These are phyloP conservation scores for Aspergillus sp. DNA, from an alignment of 2,329 filamentous ascomycete genomes.

Conservation along the genomic window DNA sequence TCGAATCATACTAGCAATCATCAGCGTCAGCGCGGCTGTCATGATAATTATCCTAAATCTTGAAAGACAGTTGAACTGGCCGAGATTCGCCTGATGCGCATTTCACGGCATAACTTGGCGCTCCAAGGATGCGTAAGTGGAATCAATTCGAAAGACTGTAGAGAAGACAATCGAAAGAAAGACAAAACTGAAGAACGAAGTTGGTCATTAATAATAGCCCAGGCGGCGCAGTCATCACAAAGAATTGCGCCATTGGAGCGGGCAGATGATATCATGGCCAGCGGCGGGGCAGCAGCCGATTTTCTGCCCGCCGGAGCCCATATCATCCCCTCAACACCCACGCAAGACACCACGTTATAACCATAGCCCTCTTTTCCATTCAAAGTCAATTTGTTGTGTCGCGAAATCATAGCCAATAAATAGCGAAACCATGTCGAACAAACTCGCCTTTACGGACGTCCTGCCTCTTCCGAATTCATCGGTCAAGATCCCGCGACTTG, in stretches of 20 bases:
- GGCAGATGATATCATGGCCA: conserved; percentile 21
- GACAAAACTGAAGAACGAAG: not conserved
- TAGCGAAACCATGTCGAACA: conserved; percentile 28
- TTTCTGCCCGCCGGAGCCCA: conserved; percentile 12
- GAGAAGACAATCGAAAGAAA: not conserved
- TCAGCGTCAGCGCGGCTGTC: not conserved
- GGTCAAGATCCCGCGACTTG: conserved; percentile 63
- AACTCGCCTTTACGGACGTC: conserved; percentile 48
- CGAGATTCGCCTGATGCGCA: not conserved
- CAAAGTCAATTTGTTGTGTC: not conserved
- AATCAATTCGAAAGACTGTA: not conserved
- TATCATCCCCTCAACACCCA: conserved; percentile 4
- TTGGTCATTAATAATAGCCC: not conserved
- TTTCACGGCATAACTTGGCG: not conserved
- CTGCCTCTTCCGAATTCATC: conserved; percentile 52
- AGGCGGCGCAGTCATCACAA: not conserved
- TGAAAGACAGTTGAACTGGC: not conserved
- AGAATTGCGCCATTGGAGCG: conserved; percentile 13
- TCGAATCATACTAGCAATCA: not conserved
- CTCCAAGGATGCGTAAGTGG: not conserved
- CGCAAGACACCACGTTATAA: conserved; percentile 5
- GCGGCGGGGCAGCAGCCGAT: conserved; percentile 16
- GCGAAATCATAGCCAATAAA: not conserved
- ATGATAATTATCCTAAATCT: not conserved
- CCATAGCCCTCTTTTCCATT: not conserved